Conservation (phyloP, 1,139 yeast species). For the Hanseniaspora uvarum region DNA sequence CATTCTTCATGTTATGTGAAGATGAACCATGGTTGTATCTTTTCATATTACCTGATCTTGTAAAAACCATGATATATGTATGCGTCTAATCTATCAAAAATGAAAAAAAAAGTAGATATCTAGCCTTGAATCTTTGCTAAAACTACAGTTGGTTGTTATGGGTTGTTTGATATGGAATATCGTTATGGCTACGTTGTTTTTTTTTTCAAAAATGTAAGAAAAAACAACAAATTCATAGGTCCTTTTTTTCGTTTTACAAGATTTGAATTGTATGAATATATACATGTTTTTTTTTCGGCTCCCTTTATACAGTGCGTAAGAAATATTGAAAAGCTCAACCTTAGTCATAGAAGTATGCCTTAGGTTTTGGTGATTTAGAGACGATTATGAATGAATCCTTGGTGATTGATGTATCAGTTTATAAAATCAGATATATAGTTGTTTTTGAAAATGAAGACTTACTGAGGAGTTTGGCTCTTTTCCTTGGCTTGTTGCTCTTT, state of each 20-base stretch:
- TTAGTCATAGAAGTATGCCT: no score
- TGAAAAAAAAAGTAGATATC: no score
- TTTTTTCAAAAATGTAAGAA: background rate
- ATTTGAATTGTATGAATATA: no score
- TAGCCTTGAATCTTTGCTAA: no score
- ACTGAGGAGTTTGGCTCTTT: background rate
- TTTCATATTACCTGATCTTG: slow-evolving; percentile 14
- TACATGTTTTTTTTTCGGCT: no score
- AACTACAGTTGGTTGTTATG: no score
- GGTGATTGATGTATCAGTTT: background rate
- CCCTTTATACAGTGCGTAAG: background rate
- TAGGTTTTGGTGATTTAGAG: no score
- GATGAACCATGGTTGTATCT: slow-evolving; percentile 8
- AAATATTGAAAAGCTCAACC: background rate
- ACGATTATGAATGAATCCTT: background rate
- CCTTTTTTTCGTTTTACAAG: background rate
- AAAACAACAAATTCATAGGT: background rate
- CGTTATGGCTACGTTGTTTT: no score
- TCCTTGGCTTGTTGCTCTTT: slow-evolving; percentile 13
- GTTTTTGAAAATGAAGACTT: no score
- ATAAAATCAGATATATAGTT: background rate
- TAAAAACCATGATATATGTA: slow-evolving; percentile 9
- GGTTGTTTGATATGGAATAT: no score
- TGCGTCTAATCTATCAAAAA: no score
- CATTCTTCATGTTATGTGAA: slow-evolving; percentile 10